These are phyloP conservation scores for Chlamydomonas urium DNA, from an alignment of 139 green algal genomes.

Conservation along the genomic window DNA sequence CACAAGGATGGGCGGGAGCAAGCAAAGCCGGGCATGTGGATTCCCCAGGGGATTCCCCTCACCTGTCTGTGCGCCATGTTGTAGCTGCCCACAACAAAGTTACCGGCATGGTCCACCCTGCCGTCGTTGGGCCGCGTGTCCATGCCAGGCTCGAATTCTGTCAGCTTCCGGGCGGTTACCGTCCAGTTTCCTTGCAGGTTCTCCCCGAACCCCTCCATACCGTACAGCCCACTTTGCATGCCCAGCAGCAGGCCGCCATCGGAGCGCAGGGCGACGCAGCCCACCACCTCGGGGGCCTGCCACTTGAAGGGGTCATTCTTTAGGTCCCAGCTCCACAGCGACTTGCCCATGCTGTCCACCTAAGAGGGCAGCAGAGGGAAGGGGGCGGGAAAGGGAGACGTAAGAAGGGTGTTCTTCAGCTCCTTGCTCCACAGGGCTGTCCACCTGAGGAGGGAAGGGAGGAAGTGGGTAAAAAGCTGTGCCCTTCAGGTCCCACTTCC, in stretches of 20 bases:
- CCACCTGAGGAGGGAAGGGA: no score
- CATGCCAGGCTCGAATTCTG: background rate
- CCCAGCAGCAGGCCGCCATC: constrained; percentile 8
- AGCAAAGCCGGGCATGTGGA: no score
- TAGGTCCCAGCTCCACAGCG: constrained; percentile 4
- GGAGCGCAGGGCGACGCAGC: constrained; percentile 6
- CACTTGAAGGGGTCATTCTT: background rate
- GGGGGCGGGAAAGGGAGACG: background rate
- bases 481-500: no score
- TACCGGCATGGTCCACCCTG: constrained; percentile 3
- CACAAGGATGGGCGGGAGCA: no score
- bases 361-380: background rate
- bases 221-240: constrained; percentile 3
- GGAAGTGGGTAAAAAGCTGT: no score
- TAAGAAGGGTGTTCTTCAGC: background rate
- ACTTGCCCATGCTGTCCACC: constrained; percentile 8
- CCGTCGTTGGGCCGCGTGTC: constrained; percentile 15
- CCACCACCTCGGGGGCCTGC: background rate
- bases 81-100: constrained; percentile 19
- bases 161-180: background rate
- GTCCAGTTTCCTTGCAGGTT: no score
- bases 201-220: background rate
- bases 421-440: no score
- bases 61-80: constrained; percentile 2
- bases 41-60: no score